Base-by-base conservation (phyloP, 2,329 filamentous ascomycete genomes). In the Alternaria alternata region DNA sequence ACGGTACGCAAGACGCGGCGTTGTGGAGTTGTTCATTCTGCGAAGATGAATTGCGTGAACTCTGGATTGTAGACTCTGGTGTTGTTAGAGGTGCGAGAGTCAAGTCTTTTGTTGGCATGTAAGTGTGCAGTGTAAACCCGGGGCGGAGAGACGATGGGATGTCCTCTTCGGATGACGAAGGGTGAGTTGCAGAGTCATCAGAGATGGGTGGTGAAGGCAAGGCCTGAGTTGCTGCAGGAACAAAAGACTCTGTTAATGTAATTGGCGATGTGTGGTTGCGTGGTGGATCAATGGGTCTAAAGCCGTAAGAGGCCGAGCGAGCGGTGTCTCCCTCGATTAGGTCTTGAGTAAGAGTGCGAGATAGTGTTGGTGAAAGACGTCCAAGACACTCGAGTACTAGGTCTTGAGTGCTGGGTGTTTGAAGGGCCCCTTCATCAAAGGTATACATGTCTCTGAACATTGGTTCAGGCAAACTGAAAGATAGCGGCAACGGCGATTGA, bases 361-460 rank as follows among this genome's bases (percentile, higher is more conserved):
- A 4, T 22, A 26, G 3, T 24, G 12, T 14, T 39, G 38, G 12
- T 2, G 51, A 22, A 0, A 53, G 38, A 8, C 51, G 24, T 0
- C n/a, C 18, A 0, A 53, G 3, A 24, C 51, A 53, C n/a, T 54
- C 42, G 14, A 54, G 41, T 3, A 54, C 52, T 4, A 54, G 16
- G 4, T 47, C 20, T n/a, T 28, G 22, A 0, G 41, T 48, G 4
- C 30, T 47, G 41, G 20, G 22, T 11, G 2, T 20, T 0, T 41
- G 16, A 0, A 8, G 1, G 2, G 6, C 1, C 0, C 5, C n/a
- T 20, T 14, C 3, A 16, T 1, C 11, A 5, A 24, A 24, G 20
- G 6, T 4, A 7, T 9, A 8, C 11, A 22, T 22, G 5, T 12
- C 4, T 3, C 20, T 42, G 4, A 22, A 5, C 11, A 4, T 22